Evolutionary conservation across 1,139 yeast genomes (phyloP), one percentile per base, ranked within the genome.

Genomic region (Lodderomyces margitis): DNA sequence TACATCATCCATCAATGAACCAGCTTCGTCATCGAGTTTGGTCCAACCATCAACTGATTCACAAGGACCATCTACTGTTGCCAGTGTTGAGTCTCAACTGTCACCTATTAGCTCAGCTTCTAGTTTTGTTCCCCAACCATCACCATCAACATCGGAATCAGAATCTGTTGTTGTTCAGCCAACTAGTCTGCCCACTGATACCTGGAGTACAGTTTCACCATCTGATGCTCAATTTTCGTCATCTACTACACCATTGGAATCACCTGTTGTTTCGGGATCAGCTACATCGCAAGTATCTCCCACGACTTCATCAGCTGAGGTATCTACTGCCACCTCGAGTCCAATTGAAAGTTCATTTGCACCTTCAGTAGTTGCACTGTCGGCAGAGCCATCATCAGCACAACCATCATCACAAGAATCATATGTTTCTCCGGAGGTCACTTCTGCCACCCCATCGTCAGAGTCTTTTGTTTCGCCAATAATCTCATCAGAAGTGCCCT

Each of bases 371-470:
- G 5, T 23, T 5, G 11, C 25, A 23, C n/a, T n/a, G n/a, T 23
- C 25, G 7, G 25, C 16, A 12, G 30, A 25, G 30, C 12, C 32
- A 15, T 28, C 32, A 12, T n/a, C 30, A 25, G 30, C 30, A 12
- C 14, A n/a, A 15, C 32, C 32, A 2, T 28, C 32, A 28, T 8
- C 24, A n/a, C n/a, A n/a, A 21, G 36, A 21, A 21, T 33, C 36
- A 3, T 4, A 15, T 28, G 34, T 30, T 27, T 32, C 42, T 21
- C 33, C 32, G 12, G 42, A 38, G 14, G 15, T 38, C 9, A 39
- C 37, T 12, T 36, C 52, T 12, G 32, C 16, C 7, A 4, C 19
- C n/a, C 8, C 17, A 4, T 10, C 17, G 7, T 14, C 32, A 6
- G 32, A 23, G 25, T 23, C 25, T 23, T 23, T 23, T n/a, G 30